Evolutionary conservation across 2,329 filamentous ascomycete genomes (phyloP), one percentile per base, ranked within the genome.

Genomic region (Aspergillus piperis): DNA sequence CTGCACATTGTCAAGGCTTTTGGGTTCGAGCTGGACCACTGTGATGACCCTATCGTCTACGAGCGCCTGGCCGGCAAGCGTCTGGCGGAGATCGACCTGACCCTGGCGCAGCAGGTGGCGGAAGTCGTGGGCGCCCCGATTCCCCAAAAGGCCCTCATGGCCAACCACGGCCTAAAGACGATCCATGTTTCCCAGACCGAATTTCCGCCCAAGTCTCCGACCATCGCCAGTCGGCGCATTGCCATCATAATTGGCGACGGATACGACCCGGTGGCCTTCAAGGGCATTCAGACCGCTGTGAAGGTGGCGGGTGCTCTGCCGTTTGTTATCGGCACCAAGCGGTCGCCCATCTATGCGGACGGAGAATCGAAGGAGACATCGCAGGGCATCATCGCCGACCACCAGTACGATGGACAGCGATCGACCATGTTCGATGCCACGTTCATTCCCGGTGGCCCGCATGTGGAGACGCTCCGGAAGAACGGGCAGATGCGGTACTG

Each of bases 401-500:
- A 95, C 71, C 89, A 93, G 71, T 85, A 93, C 52, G 89, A 93
- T 67, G 91, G 89, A 0, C 87, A 89, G 83, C 85, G 91, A n/a
- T 91, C 88, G 7, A 77, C 88, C 41, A 86, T 94, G 82, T 93
- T 94, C 63, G 91, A 95, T 71, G 88, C 90, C 0, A 71, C 93
- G 30, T 92, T 92, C 70, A 78, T 95, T 2, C 90, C 90, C 1
- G 90, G 90, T 1, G 91, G 91, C 1, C 79, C 82, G 0, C 80
- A 87, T 0, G 77, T 90, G 21, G 76, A 82, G 44, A 85, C 84
- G 0, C 82, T 94, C 0, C 78, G 82, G 56, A 87, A 88, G 80
- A 91, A 84, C 64, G 90, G 90, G 0, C 86, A 90, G 13, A 89
- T 88, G 0, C 73, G 90, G 6, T 89, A 92, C 77, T 94, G 88